phyloP scores from a whole-genome alignment of 1,284 basidiomycete genomes.

The Lentinula novae-zelandiae region DNA sequence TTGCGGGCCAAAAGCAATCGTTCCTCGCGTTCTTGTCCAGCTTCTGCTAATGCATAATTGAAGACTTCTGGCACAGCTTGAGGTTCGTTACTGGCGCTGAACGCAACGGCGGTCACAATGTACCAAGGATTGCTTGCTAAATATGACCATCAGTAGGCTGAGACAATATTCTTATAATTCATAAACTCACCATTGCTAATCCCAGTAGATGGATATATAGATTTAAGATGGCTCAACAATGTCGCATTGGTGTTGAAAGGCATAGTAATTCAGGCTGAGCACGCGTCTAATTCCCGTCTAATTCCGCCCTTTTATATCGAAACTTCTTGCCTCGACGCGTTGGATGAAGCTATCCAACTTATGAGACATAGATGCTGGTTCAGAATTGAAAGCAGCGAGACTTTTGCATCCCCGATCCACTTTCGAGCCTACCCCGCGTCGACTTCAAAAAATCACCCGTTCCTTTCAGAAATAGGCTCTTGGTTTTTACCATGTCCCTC shows the following conservation, averaged over 20 bases:
- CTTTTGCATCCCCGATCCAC: too few relatives aligned
- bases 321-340: too few relatives aligned
- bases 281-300: neutral
- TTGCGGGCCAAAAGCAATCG: slow-evolving; percentile 40
- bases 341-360: too few relatives aligned
- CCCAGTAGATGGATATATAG: slow-evolving; percentile 26
- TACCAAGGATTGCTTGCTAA: slow-evolving; percentile 47
- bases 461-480: too few relatives aligned
- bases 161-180: neutral
- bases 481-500: slow-evolving; percentile 31
- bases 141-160: neutral
- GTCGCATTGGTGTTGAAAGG: slow-evolving; percentile 16
- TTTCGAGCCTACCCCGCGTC: too few relatives aligned
- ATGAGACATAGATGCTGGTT: too few relatives aligned
- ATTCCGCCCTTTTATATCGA: too few relatives aligned
- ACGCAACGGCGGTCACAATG: slow-evolving; percentile 49
- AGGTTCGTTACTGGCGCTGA: slow-evolving; percentile 51
- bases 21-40: slow-evolving; percentile 31
- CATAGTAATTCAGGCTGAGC: slow-evolving; percentile 18
- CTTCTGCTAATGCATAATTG: slow-evolving; percentile 39
- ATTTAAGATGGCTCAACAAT: slow-evolving; percentile 28
- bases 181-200: neutral
- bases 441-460: too few relatives aligned
- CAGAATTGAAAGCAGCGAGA: too few relatives aligned
- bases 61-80: slow-evolving; percentile 54